Evolutionary conservation across 2,329 filamentous ascomycete genomes (phyloP).

Genomic region (Talaromyces sp.): DNA sequence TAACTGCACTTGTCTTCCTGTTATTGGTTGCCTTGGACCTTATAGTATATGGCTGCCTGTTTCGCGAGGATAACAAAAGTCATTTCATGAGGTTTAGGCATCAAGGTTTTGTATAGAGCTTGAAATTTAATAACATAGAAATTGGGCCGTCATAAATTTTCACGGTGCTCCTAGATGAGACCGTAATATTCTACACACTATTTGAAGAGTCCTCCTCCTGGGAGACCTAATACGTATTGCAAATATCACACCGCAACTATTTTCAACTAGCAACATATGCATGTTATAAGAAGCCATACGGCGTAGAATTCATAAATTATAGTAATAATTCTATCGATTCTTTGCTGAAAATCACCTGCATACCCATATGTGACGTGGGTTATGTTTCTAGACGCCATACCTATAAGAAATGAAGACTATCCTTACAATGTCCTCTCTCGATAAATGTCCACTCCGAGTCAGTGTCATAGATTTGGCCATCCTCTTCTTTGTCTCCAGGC

Average conservation of each 20-base stretch:
- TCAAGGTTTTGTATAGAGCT: background rate
- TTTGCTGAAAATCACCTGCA: background rate
- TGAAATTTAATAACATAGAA: background rate
- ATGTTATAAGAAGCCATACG: background rate
- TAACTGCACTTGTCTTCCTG: background rate
- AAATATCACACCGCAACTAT: background rate
- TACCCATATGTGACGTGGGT: background rate
- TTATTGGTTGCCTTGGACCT: background rate
- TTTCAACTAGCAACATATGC: background rate
- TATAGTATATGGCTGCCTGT: background rate
- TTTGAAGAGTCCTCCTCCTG: background rate
- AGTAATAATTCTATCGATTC: background rate
- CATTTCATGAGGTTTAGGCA: background rate
- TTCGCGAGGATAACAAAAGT: background rate
- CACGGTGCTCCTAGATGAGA: background rate
- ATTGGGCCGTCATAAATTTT: background rate
- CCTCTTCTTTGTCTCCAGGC: constrained; percentile 9
- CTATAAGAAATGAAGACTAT: constrained; percentile 16
- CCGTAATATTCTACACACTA: background rate
- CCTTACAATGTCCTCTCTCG: constrained; percentile 4
- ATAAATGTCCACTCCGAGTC: constrained; percentile 7
- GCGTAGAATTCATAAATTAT: too few species aligned
- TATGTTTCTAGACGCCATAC: background rate
- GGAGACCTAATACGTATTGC: background rate
- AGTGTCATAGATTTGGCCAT: background rate